phyloP scores from a whole-genome alignment of 352 stramenopile genomes.

The Phytophthora cajani region DNA sequence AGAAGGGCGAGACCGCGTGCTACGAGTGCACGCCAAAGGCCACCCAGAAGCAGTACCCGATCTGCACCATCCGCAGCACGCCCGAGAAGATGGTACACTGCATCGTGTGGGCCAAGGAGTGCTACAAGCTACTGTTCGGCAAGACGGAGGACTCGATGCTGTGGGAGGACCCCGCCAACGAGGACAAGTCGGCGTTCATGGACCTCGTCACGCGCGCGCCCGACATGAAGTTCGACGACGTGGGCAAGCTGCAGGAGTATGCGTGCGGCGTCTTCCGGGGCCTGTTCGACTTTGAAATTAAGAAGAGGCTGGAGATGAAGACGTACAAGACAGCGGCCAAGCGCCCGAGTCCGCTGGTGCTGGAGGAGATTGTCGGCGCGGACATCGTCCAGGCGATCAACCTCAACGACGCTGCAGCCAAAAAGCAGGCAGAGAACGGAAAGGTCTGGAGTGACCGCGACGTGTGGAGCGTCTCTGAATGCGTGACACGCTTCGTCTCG shows the following conservation, averaged over 20 bases:
- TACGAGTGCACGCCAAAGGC: conserved; percentile 98
- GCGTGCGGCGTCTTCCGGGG: conserved; percentile 81
- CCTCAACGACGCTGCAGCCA: conserved; percentile 30
- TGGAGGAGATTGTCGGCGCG: conserved; percentile 61
- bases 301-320: conserved; percentile 96
- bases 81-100: conserved; percentile 99
- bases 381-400: conserved; percentile 50
- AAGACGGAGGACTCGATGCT: conserved; percentile 95
- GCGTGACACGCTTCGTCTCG: conserved; percentile 85
- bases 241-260: conserved; percentile 63
- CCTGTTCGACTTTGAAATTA: conserved; percentile 96
- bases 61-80: conserved; percentile 99
- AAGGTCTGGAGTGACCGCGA: conserved; percentile 79
- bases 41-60: conserved; percentile 98
- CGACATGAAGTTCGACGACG: conserved; percentile 52
- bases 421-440: conserved; percentile 33
- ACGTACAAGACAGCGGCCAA: conserved; percentile 97
- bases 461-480: conserved; percentile 91
- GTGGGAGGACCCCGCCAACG: conserved; percentile 85
- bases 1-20: conserved; percentile 97
- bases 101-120: conserved; percentile 98
- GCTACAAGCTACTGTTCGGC: conserved; percentile 89
- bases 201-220: conserved; percentile 59
- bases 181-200: conserved; percentile 91
- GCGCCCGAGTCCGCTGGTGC: conserved; percentile 79